phyloP scores from a whole-genome alignment of 169 alveolate species.

The Sarcocystis neurona region DNA sequence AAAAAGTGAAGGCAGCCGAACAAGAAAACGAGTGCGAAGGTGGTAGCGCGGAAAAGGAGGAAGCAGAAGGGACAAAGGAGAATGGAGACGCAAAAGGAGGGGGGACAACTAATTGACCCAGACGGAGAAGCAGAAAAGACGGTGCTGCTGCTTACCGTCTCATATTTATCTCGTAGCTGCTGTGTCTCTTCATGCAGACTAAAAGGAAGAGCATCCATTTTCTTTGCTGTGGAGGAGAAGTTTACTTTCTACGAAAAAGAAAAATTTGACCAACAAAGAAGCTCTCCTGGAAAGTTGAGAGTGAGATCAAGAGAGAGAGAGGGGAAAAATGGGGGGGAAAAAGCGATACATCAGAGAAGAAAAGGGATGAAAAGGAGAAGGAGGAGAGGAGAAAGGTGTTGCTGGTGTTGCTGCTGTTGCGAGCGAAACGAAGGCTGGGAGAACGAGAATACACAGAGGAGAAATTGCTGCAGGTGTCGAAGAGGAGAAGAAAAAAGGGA shows the following conservation, averaged over 20 bases:
- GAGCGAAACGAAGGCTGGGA: too few relatives aligned
- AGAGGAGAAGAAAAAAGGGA: too few relatives aligned
- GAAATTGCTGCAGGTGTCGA: too few relatives aligned
- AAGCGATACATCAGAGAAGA: too few relatives aligned
- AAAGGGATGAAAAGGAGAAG: too few relatives aligned
- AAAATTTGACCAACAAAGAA: not conserved
- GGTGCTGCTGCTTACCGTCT: not conserved
- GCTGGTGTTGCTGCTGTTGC: too few relatives aligned
- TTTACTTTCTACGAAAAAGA: not conserved
- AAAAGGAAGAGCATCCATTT: not conserved
- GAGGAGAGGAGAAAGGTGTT: too few relatives aligned
- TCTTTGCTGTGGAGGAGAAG: not conserved
- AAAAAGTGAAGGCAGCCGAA: too few relatives aligned
- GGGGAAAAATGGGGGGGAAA: too few relatives aligned
- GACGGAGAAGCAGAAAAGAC: not conserved
- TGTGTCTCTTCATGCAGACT: slow-evolving; percentile 27
- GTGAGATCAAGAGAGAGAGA: not conserved
- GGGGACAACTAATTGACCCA: not conserved
- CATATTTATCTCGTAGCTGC: slow-evolving; percentile 35
- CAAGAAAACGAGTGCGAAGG: too few relatives aligned
- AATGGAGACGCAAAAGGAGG: not conserved
- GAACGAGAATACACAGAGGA: too few relatives aligned
- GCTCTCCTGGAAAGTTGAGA: not conserved
- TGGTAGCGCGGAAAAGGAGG: too few relatives aligned
- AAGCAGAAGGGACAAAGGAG: not conserved